These are phyloP conservation scores for Fagopyrum esculentum DNA, from an alignment of 148 eudicot species.

Conservation along the genomic window DNA sequence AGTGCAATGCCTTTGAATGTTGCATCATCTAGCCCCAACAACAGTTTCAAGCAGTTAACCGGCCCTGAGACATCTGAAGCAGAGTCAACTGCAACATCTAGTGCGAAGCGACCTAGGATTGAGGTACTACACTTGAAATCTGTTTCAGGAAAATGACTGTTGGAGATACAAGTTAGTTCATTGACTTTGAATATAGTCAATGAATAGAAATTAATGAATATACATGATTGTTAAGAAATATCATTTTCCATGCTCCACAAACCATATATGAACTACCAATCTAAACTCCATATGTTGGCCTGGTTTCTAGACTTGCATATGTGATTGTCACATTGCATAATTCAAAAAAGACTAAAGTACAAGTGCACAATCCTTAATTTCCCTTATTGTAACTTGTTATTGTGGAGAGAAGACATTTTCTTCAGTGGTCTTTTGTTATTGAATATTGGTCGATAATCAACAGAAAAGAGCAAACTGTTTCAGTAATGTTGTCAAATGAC, in stretches of 20 bases:
- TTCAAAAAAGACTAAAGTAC: background rate
- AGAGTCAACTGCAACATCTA: constrained; percentile 83
- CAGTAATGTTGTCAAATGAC: background rate
- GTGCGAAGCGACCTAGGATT: constrained; percentile 49
- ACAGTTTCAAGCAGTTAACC: constrained; percentile 47
- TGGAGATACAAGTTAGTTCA: background rate
- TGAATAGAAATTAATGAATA: background rate
- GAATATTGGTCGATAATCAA: background rate
- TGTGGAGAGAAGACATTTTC: background rate
- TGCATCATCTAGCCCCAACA: constrained; percentile 66
- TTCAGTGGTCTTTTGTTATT: background rate
- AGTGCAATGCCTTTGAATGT: constrained; percentile 84
- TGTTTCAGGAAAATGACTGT: background rate
- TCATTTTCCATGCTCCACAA: background rate
- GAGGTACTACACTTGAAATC: constrained; percentile 40
- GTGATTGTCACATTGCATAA: background rate
- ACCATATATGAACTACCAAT: background rate
- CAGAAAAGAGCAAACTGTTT: background rate
- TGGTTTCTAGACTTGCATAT: background rate
- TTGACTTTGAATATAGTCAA: background rate
- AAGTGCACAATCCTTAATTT: no score
- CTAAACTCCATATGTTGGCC: background rate
- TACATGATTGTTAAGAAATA: background rate
- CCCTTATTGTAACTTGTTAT: background rate
- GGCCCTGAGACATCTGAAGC: constrained; percentile 60